Base-by-base conservation (phyloP, 129 eudicot species). In the Flaveria sonorensis region DNA sequence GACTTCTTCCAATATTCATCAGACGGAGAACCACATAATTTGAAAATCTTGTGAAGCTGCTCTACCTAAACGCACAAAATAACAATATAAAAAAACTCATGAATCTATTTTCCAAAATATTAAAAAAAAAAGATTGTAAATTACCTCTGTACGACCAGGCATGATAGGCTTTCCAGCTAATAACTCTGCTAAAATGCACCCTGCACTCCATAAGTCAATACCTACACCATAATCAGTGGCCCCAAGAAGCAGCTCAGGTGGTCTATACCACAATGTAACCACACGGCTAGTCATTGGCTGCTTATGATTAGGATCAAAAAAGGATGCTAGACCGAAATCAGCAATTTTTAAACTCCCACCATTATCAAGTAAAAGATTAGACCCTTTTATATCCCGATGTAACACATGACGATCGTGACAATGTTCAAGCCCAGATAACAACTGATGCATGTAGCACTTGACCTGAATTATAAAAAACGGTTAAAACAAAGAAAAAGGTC, bases 101-200 rank as follows among this genome's bases (percentile, higher is more conserved):
- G 32, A 15, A 30, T 15, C 12, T 21, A 28, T 28, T 3, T 63
- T 61, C n/a, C n/a, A n/a, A n/a, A n/a, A 36, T 8, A 24, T 26
- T 6, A 19, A 24, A 70, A 26, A 11, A 19, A 24, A 70, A 26
- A 59, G 42, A 11, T 16, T 24, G 16, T 42, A 32, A 45, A 73
- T 53, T 87, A 90, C 98, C 98, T 93, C 98, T 1, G 98, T 93
- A 28, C 98, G 96, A 71, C 98, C 98, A 72, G 98, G 97, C 98
- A 93, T 93, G 78, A 93, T 93, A 47, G 98, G 98, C 74, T 89
- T 93, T 18, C 97, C 98, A 6, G 96, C 90, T 77, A 93, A 89
- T 45, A 93, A 77, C 84, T 93, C 98, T 11, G 98, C 98, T 79
- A 93, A 83, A 81, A 93, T 93, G 82, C 98, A 93, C 42, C 98